Base-by-base conservation (phyloP, 805 yeast genomes). In the Metschnikowia arizonensis region DNA sequence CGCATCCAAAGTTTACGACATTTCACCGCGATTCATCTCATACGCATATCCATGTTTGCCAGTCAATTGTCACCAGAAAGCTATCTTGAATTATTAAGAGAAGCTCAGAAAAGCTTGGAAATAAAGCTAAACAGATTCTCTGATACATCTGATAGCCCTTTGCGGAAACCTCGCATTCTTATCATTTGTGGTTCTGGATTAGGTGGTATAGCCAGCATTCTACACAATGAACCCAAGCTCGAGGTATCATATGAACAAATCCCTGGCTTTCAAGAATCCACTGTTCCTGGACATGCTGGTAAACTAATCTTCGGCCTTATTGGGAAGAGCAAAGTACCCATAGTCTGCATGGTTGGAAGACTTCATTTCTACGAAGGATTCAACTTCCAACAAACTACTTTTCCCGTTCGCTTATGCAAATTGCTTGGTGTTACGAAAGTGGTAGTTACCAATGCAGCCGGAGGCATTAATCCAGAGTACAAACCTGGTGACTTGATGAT, bases 121-220 rank as follows among this genome's bases (percentile, higher is more conserved):
- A 32, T 44, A 19, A 48, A 47, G 25, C 50, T 56, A 15, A 43
- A 17, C 33, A 35, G 40, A 23, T 44, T 10, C 29, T 43, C 52
- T 5, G 50, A 41, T 10, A 39, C 8, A 26, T 43, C 52, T 5
- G 50, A 41, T 10, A 39, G 48, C 17, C 44, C 39, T 10, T 52
- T 64, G 36, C 17, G 5, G 24, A 42, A 46, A 10, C 96, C 97
- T 2, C 68, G 79, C 48, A 82, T 80, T 0, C 77, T 89, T 46
- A 84, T 91, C 52, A 86, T 91, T 43, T 90, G 97, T 66, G 99
- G 99, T 5, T 86, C 97, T 4, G 99, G 99, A 0, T 72, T 91
- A 14, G 95, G 96, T 10, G 95, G 95, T 0, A 82, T 91, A 40
- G 83, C 90, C 1, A 72, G 77, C 40, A 65, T 74, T 19, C 59